Base-by-base conservation (phyloP, 306 rosid genomes). In the Castanea mollissima region DNA sequence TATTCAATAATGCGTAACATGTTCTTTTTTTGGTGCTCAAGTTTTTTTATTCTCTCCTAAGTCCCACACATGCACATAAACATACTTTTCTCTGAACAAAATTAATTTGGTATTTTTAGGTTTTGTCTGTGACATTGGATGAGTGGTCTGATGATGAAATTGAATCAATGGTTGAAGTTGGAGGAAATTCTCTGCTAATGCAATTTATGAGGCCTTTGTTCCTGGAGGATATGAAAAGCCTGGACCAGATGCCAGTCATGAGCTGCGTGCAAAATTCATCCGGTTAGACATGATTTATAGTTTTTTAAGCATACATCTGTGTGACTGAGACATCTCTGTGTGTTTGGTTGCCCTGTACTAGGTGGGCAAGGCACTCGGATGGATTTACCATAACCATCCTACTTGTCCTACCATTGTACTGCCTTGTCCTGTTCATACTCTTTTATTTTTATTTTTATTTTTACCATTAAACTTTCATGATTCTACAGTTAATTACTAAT, bases 81-180 rank as follows among this genome's bases (percentile, higher is more conserved):
- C 41, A 19, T 6, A 7, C 69, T 59, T 80, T 60, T 74, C 46
- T 71, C 49, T 73, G 21, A 67, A 81, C 41, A 20, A 38, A 59
- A 5, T 77, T 80, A 70, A 79, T 56, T 76, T 83, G 88, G 70
- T 77, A 73, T 79, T 18, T 79, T 75, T 86, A 96, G 99, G 97
- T 96, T 82, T 82, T 93, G 83, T 96, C 99, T 1, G 97, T 93
- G 85, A 87, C 99, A 44, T 76, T 96, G 86, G 99, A 96, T 84
- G 98, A 96, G 38, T 96, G 99, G 99, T 89, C 96, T 68, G 94
- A 93, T 25, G 99, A 93, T 62, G 99, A 93, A 89, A 86, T 96
- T 83, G 96, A 93, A 74, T 82, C 98, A 23, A 90, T 96, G 99
- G 69, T 90, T 63, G 98, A 96, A 87, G 94, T 96, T 69, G 99